phyloP scores from a whole-genome alignment of 352 stramenopile genomes.

The Globisporangium polare region DNA sequence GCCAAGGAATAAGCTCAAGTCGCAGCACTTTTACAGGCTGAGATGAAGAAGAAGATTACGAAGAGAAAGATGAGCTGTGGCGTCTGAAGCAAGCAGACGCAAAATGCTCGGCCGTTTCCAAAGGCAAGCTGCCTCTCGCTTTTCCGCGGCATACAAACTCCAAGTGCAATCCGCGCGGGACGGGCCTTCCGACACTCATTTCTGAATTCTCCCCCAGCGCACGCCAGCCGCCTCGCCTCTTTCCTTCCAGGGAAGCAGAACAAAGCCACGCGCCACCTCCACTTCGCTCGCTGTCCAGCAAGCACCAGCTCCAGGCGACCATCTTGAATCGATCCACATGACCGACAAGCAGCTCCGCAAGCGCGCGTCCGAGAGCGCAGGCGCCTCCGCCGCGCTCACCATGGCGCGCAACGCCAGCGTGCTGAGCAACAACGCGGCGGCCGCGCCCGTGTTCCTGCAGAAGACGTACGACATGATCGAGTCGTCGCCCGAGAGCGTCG shows the following conservation, averaged over 20 bases:
- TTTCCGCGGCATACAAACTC: neutral
- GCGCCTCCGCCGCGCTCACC: constrained; percentile 10
- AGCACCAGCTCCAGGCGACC: too few relatives aligned
- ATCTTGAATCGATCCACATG: neutral
- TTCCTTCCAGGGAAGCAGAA: too few relatives aligned
- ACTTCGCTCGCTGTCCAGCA: neutral
- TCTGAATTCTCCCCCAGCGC: constrained; percentile 8
- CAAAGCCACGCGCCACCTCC: neutral
- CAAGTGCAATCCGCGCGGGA: neutral
- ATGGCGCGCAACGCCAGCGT: constrained; percentile 17
- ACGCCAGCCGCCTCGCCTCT: neutral
- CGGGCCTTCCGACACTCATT: neutral
- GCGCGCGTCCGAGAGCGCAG: neutral
- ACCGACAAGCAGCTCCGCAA: constrained; percentile 13
- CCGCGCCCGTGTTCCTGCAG: constrained; percentile 83
- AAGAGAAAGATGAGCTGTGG: too few relatives aligned
- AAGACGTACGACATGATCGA: constrained; percentile 95
- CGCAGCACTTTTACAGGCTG: too few relatives aligned
- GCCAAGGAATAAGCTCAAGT: too few relatives aligned
- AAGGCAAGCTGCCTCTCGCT: neutral
- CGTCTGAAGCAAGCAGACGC: neutral
- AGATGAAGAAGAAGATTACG: too few relatives aligned
- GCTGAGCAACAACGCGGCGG: constrained; percentile 10
- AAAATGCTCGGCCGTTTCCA: neutral
- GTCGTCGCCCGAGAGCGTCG: constrained; percentile 70